Conservation (phyloP, 1,284 basidiomycete genomes). For the Apiotrichum veenhuisii region DNA sequence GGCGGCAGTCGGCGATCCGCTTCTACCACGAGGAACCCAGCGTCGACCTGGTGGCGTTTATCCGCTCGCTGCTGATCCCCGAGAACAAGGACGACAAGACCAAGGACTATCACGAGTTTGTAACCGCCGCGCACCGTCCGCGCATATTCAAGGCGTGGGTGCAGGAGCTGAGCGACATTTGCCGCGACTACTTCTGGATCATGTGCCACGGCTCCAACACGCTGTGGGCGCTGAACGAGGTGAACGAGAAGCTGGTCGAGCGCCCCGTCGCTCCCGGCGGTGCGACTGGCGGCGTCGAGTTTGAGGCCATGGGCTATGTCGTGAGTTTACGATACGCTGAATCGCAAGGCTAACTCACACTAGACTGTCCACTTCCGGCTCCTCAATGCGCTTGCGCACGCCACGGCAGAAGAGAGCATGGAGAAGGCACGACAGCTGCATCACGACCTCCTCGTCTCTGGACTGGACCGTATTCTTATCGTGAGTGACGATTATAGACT, state of each 20-base stretch:
- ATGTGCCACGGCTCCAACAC: conserved; percentile 94
- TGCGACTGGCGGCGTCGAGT: conserved; percentile 97
- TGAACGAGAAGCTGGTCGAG: conserved; percentile 77
- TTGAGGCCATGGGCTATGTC: conserved; percentile 92
- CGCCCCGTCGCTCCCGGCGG: conserved; percentile 91
- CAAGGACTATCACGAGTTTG: conserved; percentile 69
- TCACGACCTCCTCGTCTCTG: conserved; percentile 76
- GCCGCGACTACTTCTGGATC: conserved; percentile 95
- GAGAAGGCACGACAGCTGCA: conserved; percentile 71
- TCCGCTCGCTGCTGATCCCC: conserved; percentile 43
- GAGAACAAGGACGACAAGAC: conserved; percentile 36
- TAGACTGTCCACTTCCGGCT: conserved; percentile 81
- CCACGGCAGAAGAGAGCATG: conserved; percentile 61
- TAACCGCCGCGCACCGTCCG: conserved; percentile 73
- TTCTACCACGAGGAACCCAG: neutral
- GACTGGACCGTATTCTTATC: conserved; percentile 61
- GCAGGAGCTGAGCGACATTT: conserved; percentile 80
- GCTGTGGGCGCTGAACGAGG: conserved; percentile 76
- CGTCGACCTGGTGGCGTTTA: conserved; percentile 28
- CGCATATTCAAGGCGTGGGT: conserved; percentile 88
- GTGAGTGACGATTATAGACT: conserved; percentile 29
- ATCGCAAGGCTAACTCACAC: neutral
- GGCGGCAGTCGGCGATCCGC: neutral
- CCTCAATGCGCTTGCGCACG: conserved; percentile 68
- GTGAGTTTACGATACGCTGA: conserved; percentile 53